Base-by-base conservation (phyloP, 352 stramenopile species). In the Pythium brassicae region DNA sequence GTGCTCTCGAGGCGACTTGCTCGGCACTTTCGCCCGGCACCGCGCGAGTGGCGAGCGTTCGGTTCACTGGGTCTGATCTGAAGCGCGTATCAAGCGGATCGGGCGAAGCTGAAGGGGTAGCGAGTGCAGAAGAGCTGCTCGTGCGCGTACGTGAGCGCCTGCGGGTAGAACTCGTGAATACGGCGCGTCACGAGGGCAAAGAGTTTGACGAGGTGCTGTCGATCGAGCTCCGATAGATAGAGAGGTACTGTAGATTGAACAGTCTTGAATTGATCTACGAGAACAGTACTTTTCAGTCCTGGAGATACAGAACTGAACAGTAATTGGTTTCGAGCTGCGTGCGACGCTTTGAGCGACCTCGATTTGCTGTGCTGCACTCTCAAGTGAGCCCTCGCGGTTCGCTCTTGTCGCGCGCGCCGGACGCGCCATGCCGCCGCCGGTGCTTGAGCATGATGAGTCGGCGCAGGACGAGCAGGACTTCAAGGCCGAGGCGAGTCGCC, bases 391-490 rank as follows among this genome's bases (percentile, higher is more conserved):
- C n/a, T n/a, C n/a, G n/a, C n/a, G n/a, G n/a, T n/a, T n/a, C n/a
- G n/a, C n/a, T n/a, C n/a, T n/a, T n/a, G n/a, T n/a, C n/a, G n/a
- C n/a, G n/a, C n/a, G n/a, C n/a, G n/a, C n/a, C n/a, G n/a, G n/a
- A n/a, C 49, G 29, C 22, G 14, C 9, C 14, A 53, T 53, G 53
- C 43, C 32, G 32, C 48, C 8, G 34, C 2, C 20, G 11, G 48
- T 44, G n/a, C 14, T 34, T 15, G 53, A 59, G 53, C 34, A 34
- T 27, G 57, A 57, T n/a, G 57, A 63, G 2, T 9, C 32, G 1
- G 9, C 19, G 14, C 66, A 74, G 46, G 76, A 85, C 9, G 76
- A 89, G 4, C 72, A 86, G 10, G 71, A 78, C 32, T 63, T 67
- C 11, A 55, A 59, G 37, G 62, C 65, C 23, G 77, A 88, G 52